Percentiles rank a stretch among this genome's conserved stretches.
phyloP scores from a whole-genome alignment of 257 asterid genomes.

The Nyctanthes arbortristis region DNA sequence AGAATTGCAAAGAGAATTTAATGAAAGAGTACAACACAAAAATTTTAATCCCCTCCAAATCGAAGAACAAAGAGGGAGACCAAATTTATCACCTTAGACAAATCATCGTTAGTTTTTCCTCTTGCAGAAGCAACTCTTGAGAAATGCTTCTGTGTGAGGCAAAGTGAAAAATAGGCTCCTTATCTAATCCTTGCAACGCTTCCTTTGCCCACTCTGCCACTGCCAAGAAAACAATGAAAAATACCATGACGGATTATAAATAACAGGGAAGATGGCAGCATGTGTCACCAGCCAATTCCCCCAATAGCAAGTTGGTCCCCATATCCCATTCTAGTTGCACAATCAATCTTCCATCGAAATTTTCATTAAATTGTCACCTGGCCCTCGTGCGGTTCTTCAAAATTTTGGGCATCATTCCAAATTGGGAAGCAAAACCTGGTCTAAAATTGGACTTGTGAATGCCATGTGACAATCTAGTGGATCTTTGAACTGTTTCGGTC shows the following conservation, averaged over 20 bases:
- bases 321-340: constrained; percentile 2
- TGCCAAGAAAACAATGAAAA: constrained; percentile 28
- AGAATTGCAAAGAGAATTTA: constrained; percentile 16
- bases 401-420: not conserved
- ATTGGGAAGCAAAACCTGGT: too few species aligned
- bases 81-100: constrained; percentile 57
- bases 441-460: too few species aligned
- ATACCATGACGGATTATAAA: constrained; percentile 9
- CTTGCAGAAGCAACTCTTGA: constrained; percentile 73
- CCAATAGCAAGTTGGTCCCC: not conserved
- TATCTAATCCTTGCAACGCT: constrained; percentile 83
- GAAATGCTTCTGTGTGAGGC: constrained; percentile 72
- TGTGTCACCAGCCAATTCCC: not conserved
- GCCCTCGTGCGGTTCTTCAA: not conserved
- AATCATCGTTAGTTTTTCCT: constrained; percentile 46
- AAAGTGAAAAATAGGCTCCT: constrained; percentile 95
- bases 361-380: not conserved
- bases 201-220: constrained; percentile 98
- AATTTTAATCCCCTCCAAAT: not conserved
- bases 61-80: constrained; percentile 17
- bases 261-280: not conserved
- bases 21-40: not conserved
- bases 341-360: not conserved
- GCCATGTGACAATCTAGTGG: not conserved
- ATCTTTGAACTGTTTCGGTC: not conserved